phyloP scores from a whole-genome alignment of 176 grass and related monocot species.

The Otatea glauca region DNA sequence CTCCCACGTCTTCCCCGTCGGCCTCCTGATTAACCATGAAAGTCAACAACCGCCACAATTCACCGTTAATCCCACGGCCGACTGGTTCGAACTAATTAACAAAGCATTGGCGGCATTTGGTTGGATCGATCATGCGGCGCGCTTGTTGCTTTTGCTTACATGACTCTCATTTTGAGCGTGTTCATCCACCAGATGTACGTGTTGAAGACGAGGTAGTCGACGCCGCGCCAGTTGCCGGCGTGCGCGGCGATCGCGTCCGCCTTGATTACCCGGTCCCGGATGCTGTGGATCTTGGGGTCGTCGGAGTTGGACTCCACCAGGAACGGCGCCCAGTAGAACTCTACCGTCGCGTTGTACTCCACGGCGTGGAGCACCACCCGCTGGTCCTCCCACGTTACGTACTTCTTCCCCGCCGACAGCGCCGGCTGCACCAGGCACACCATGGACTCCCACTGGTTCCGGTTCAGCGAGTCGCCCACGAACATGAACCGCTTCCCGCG shows the following conservation, averaged over 20 bases:
- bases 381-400: conserved; percentile 70
- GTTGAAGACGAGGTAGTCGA: conserved; percentile 75
- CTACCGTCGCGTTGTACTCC: conserved; percentile 92
- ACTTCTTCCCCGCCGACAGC: conserved; percentile 63
- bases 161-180: conserved; percentile 62
- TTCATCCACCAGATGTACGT: conserved; percentile 89
- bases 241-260: conserved; percentile 51
- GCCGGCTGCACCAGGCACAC: conserved; percentile 78
- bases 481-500: conserved; percentile 79
- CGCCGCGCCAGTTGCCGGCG: conserved; percentile 60
- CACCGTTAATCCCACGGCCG: neutral
- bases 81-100: too few relatives aligned
- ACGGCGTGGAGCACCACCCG: conserved; percentile 72
- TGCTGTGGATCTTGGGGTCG: conserved; percentile 72
- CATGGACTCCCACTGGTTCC: conserved; percentile 96
- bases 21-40: conserved; percentile 47
- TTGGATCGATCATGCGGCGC: neutral
- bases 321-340: conserved; percentile 99
- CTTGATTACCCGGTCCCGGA: conserved; percentile 67
- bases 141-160: conserved; percentile 33
- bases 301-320: conserved; percentile 97
- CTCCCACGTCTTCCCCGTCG: conserved; percentile 56
- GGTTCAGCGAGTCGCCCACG: conserved; percentile 91
- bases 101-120: neutral
- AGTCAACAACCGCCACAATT: neutral